A percentile compares a stretch with the other conserved stretches of the same genome.
phyloP scores from a whole-genome alignment of 2,329 filamentous ascomycete genomes.

The Talaromyces sp. region DNA sequence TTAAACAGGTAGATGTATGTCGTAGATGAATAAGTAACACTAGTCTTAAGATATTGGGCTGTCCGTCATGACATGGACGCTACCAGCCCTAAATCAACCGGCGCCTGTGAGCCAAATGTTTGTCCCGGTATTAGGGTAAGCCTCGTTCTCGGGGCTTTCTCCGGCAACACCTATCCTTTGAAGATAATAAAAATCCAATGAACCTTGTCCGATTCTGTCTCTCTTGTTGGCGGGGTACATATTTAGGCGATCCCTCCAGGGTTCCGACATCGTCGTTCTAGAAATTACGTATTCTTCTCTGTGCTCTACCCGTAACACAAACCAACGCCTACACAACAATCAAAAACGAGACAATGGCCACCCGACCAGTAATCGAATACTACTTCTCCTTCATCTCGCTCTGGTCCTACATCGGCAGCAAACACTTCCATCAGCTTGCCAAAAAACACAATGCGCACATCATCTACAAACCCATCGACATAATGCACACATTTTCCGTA shows the following conservation, averaged over 20 bases:
- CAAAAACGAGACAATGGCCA: background rate
- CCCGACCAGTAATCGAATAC: constrained; percentile 45
- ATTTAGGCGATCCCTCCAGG: background rate
- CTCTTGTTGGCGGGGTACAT: background rate
- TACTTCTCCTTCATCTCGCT: constrained; percentile 34
- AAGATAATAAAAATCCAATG: background rate
- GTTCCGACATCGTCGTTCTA: background rate
- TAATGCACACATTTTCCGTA: constrained; percentile 31
- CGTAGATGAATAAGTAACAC: background rate
- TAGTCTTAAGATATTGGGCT: background rate
- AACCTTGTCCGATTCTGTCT: background rate
- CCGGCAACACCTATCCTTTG: background rate
- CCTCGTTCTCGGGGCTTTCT: background rate
- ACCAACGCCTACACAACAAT: background rate
- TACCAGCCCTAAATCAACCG: background rate
- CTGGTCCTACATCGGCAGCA: constrained; percentile 32
- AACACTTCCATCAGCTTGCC: constrained; percentile 24
- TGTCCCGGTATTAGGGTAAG: background rate
- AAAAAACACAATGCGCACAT: constrained; percentile 22
- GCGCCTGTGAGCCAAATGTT: background rate
- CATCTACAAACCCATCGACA: constrained; percentile 27
- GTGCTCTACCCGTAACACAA: background rate
- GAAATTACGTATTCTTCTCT: too few relatives aligned
- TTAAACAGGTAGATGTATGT: background rate
- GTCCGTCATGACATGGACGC: background rate